Base-by-base conservation (phyloP, 345 rosid species). In the Xanthoceras sorbifolium region DNA sequence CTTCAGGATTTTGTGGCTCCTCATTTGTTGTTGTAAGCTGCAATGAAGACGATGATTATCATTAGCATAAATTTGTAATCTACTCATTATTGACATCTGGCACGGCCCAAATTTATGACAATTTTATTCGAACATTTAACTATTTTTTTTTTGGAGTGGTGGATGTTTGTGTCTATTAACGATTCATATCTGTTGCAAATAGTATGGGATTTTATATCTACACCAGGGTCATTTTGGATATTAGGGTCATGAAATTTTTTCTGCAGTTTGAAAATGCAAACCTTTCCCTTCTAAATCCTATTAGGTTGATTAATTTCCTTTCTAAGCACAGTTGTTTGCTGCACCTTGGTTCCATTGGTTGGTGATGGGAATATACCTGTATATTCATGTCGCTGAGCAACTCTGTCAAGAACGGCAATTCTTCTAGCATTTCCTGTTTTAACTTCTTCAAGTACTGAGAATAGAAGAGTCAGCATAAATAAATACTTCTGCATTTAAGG, bases 371-470 rank as follows among this genome's bases (percentile, higher is more conserved):
- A 64, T 42, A 32, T 88, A 91, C 97, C 97, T 91, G 85, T 64
- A 69, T 34, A 79, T 81, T 84, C 74, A 78, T 69, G 48, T 86
- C 87, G 50, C 68, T 84, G 79, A 93, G 73, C 70, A 89, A 78
- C 50, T 92, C 92, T 31, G 69, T 72, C 61, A 86, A 79, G 79
- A 88, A 90, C 23, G 93, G 89, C 54, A 91, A 79, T 84, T 89
- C 92, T 62, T 82, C 82, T 74, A 76, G 86, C 74, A 93, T 71
- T 40, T 93, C 94, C 52, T 70, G 81, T 66, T 84, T 88, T 83
- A 89, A 67, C 26, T 75, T 87, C 81, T 84, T 89, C 79, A 95
- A 71, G 76, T 91, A 77, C 98, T 91, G 93, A 38, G 74, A 67
- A 71, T 28, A 67, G 57, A 67, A 67, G 75, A 64, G 73, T 42